Conservation (phyloP, 2,329 filamentous ascomycete genomes). For the Eutypella sp. region DNA sequence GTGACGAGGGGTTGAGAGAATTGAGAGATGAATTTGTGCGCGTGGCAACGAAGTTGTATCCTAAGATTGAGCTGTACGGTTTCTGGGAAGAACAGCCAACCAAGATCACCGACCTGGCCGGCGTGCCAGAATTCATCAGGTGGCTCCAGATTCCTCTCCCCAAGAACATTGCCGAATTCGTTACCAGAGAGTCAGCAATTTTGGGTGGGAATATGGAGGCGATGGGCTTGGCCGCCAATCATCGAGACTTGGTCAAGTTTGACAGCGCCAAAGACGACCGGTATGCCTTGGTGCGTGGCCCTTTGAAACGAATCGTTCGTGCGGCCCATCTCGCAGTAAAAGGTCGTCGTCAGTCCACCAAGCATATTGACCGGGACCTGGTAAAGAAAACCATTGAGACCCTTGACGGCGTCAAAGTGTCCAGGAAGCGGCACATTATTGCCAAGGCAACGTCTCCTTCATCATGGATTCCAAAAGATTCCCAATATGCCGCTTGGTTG, state of each 20-base stretch:
- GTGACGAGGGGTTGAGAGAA: conserved; percentile 32
- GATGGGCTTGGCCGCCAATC: conserved; percentile 31
- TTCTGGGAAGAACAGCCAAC: conserved; percentile 37
- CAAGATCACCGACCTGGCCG: conserved; percentile 30
- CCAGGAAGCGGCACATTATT: conserved; percentile 28
- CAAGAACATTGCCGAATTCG: conserved; percentile 32
- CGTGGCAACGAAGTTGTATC: conserved; percentile 28
- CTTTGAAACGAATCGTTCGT: conserved; percentile 32
- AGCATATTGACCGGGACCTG: conserved; percentile 25
- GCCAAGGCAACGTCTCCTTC: conserved; percentile 27
- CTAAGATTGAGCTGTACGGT: conserved; percentile 31
- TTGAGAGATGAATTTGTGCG: conserved; percentile 35
- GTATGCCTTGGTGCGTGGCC: conserved; percentile 32
- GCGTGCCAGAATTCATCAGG: conserved; percentile 25
- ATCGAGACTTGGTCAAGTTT: conserved; percentile 38
- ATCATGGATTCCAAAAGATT: conserved; percentile 33
- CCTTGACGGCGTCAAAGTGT: conserved; percentile 29
- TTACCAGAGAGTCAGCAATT: conserved; percentile 35
- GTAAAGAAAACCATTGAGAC: conserved; percentile 28
- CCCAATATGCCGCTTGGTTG: conserved; percentile 32
- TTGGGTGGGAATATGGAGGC: conserved; percentile 29
- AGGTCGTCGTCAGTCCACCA: conserved; percentile 30
- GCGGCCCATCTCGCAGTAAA: conserved; percentile 31
- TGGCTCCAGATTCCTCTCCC: conserved; percentile 25
- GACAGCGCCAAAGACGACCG: conserved; percentile 34